Evolutionary conservation across 2,329 filamentous ascomycete species (phyloP).

Genomic region (Ceratocystis cacaofunesta): DNA sequence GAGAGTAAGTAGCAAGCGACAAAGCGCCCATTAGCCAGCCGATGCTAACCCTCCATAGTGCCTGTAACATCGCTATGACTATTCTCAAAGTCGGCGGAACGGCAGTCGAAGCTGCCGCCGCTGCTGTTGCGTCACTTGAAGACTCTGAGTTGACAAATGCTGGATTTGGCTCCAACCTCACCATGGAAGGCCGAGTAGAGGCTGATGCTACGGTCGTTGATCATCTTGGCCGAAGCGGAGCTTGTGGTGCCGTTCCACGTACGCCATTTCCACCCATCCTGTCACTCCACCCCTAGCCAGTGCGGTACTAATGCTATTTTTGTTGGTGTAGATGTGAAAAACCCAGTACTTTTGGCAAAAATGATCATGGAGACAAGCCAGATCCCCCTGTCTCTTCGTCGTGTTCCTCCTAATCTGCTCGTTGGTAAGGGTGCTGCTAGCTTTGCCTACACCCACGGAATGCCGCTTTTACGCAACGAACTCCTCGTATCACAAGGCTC

Average conservation of each 20-base stretch:
- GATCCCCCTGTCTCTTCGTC: constrained; percentile 62
- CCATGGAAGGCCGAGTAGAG: constrained; percentile 80
- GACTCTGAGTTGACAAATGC: constrained; percentile 94
- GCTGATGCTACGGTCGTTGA: constrained; percentile 92
- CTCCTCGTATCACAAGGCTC: constrained; percentile 67
- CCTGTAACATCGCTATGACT: constrained; percentile 13
- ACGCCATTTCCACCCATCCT: constrained; percentile 21
- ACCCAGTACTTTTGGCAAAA: constrained; percentile 79
- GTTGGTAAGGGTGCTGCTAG: constrained; percentile 71
- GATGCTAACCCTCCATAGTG: constrained; percentile 2
- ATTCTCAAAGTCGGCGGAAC: constrained; percentile 62
- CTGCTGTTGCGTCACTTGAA: constrained; percentile 74
- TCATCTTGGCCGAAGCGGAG: constrained; percentile 78
- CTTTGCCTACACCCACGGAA: constrained; percentile 70
- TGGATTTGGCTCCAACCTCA: constrained; percentile 87
- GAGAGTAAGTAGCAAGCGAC: constrained; percentile 51
- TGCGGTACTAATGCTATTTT: constrained; percentile 5
- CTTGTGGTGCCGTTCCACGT: constrained; percentile 83
- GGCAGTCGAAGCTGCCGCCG: constrained; percentile 78
- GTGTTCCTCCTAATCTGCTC: constrained; percentile 84
- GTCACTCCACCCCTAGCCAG: background rate
- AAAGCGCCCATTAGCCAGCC: constrained; percentile 7
- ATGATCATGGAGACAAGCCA: constrained; percentile 65
- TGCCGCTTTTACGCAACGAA: constrained; percentile 59
- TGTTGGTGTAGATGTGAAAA: constrained; percentile 57